phyloP scores from a whole-genome alignment of 75 land plant species.

The Pinus tabuliformis region DNA sequence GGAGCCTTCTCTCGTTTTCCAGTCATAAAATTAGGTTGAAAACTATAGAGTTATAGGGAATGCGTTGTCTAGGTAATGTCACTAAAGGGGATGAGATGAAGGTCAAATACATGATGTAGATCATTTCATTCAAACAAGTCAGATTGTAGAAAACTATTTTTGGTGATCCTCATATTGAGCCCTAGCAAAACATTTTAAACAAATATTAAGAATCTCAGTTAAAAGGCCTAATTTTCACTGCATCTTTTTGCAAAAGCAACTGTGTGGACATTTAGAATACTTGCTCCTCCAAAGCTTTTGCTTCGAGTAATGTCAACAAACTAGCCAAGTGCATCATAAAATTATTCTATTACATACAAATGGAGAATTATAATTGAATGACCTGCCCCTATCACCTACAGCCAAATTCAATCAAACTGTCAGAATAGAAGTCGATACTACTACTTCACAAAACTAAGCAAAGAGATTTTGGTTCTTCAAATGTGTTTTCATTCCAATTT shows the following conservation, averaged over 20 bases:
- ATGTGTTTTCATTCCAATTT: too few species aligned
- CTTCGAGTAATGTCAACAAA: constrained; percentile 83
- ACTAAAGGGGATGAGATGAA: too few species aligned
- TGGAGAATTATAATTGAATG: constrained; percentile 91
- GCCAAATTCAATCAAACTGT: neutral
- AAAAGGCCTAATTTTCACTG: constrained; percentile 19
- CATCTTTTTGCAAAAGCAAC: constrained; percentile 60
- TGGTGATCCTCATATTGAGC: too few species aligned
- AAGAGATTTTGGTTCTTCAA: neutral
- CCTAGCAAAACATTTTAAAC: too few species aligned
- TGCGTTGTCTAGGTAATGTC: too few species aligned
- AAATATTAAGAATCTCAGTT: too few species aligned
- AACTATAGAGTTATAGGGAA: too few species aligned
- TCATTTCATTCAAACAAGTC: too few species aligned
- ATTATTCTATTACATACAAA: constrained; percentile 79
- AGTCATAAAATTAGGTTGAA: too few species aligned
- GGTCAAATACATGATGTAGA: too few species aligned
- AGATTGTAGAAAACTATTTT: too few species aligned
- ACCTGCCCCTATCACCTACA: constrained; percentile 86
- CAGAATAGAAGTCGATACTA: neutral
- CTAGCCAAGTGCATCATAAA: constrained; percentile 86
- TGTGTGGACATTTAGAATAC: constrained; percentile 49
- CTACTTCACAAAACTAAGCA: neutral
- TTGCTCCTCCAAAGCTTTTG: constrained; percentile 52
- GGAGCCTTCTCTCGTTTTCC: too few species aligned